Evolutionary conservation across 2,329 filamentous ascomycete species (phyloP).

Genomic region (Paraconiothyrium sp.): DNA sequence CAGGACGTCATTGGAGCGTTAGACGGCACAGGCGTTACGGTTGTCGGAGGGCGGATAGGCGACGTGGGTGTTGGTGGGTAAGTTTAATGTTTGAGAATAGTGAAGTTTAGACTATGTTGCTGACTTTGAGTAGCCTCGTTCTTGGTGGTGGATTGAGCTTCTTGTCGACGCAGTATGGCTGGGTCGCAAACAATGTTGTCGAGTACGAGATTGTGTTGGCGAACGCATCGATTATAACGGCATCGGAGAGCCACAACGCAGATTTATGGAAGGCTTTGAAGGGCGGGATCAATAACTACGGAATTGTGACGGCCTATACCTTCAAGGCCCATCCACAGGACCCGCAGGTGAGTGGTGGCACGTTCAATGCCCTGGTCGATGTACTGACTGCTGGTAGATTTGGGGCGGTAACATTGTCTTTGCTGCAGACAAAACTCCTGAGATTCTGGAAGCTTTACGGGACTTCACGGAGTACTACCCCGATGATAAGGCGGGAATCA

Average conservation of each 20-base stretch:
- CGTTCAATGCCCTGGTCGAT: background rate
- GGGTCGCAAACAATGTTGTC: slow-evolving; percentile 58
- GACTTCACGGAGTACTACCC: slow-evolving; percentile 67
- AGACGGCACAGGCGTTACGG: slow-evolving; percentile 44
- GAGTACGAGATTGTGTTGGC: slow-evolving; percentile 59
- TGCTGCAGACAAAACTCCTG: slow-evolving; percentile 48
- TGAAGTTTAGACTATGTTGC: background rate
- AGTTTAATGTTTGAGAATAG: background rate
- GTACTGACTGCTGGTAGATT: slow-evolving; percentile 30
- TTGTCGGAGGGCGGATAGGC: slow-evolving; percentile 56
- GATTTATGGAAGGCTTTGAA: slow-evolving; percentile 56
- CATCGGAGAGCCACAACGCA: slow-evolving; percentile 48
- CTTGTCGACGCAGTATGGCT: slow-evolving; percentile 55
- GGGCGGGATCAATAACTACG: slow-evolving; percentile 56
- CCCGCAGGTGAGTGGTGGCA: slow-evolving; percentile 23
- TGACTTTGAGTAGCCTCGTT: slow-evolving; percentile 29
- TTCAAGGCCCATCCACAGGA: slow-evolving; percentile 36
- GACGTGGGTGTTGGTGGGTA: slow-evolving; percentile 59
- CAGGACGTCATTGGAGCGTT: slow-evolving; percentile 48
- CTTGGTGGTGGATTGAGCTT: slow-evolving; percentile 54
- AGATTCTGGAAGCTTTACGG: slow-evolving; percentile 57
- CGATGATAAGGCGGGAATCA: slow-evolving; percentile 69
- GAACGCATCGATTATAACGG: slow-evolving; percentile 55
- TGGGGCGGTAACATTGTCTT: slow-evolving; percentile 60
- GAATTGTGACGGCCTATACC: slow-evolving; percentile 52